Percentiles rank a stretch among this genome's conserved stretches.
phyloP scores from a whole-genome alignment of 1,284 basidiomycete genomes.

The Ceratobasidium sp. region DNA sequence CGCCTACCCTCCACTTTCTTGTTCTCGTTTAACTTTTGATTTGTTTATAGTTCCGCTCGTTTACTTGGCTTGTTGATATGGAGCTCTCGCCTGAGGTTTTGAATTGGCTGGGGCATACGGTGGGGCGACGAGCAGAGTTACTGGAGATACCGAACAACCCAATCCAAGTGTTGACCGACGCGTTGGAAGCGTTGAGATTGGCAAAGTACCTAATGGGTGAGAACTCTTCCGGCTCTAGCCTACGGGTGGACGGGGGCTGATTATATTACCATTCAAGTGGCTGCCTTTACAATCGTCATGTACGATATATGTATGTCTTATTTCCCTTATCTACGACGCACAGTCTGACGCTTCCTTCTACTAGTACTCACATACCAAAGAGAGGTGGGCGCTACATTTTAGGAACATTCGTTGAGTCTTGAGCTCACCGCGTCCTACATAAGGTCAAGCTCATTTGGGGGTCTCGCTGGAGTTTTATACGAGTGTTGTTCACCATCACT shows the following conservation, averaged over 20 bases:
- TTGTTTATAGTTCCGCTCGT: too few relatives aligned
- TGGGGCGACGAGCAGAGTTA: background rate
- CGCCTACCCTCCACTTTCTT: too few relatives aligned
- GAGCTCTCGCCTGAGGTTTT: too few relatives aligned
- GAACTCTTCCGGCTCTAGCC: background rate
- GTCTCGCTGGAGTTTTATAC: slow-evolving; percentile 37
- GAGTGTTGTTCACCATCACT: slow-evolving; percentile 28
- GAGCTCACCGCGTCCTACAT: background rate
- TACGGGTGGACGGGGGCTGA: too few relatives aligned
- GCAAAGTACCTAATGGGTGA: slow-evolving; percentile 35
- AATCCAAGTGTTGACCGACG: slow-evolving; percentile 3
- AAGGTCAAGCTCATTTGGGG: slow-evolving; percentile 42
- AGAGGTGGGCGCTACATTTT: slow-evolving; percentile 3
- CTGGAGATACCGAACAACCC: slow-evolving; percentile 9
- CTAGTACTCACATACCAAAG: slow-evolving; percentile 24
- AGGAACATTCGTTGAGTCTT: background rate
- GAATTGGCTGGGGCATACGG: background rate
- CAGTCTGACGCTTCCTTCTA: background rate
- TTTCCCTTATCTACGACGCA: background rate
- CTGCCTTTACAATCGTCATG: slow-evolving; percentile 22
- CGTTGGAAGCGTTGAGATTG: slow-evolving; percentile 18
- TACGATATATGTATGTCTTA: slow-evolving; percentile 25
- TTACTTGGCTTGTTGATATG: too few relatives aligned
- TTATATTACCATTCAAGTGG: background rate
- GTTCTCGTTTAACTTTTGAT: too few relatives aligned